Evolutionary conservation across 2,329 filamentous ascomycete species (phyloP).

Genomic region (Microthyrium microscopicum): DNA sequence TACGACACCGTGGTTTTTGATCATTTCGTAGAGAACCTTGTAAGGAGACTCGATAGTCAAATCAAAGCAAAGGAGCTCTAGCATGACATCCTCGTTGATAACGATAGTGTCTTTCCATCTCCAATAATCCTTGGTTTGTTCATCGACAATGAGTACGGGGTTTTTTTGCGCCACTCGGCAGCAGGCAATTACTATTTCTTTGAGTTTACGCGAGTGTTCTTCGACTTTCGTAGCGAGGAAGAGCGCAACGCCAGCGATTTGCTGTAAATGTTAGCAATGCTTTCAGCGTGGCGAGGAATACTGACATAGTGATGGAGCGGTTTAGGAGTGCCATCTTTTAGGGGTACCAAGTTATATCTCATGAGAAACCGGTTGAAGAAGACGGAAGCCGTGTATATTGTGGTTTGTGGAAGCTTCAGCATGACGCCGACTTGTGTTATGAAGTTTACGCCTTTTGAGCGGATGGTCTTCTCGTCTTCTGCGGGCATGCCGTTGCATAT

Average conservation of each 20-base stretch:
- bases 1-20: slow-evolving; percentile 55
- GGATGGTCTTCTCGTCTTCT: slow-evolving; percentile 60
- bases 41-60: slow-evolving; percentile 82
- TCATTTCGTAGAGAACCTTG: slow-evolving; percentile 63
- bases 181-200: slow-evolving; percentile 82
- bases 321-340: slow-evolving; percentile 42
- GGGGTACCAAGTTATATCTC: slow-evolving; percentile 64
- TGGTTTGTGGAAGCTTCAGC: slow-evolving; percentile 81
- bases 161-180: slow-evolving; percentile 94
- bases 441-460: slow-evolving; percentile 90
- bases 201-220: slow-evolving; percentile 91
- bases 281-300: slow-evolving; percentile 5
- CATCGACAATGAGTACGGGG: slow-evolving; percentile 73
- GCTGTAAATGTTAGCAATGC: slow-evolving; percentile 19
- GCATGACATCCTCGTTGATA: slow-evolving; percentile 78
- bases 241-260: slow-evolving; percentile 77
- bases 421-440: slow-evolving; percentile 88
- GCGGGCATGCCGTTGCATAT: slow-evolving; percentile 65
- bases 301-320: slow-evolving; percentile 69
- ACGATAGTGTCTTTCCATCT: slow-evolving; percentile 90
- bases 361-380: slow-evolving; percentile 97
- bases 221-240: slow-evolving; percentile 96
- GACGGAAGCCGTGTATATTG: slow-evolving; percentile 76
- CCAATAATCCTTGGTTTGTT: slow-evolving; percentile 98
- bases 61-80: slow-evolving; percentile 88